Percentiles rank a stretch among this genome's conserved stretches.
phyloP scores from a whole-genome alignment of 1,139 yeast genomes.

The Maudiozyma humilis region DNA sequence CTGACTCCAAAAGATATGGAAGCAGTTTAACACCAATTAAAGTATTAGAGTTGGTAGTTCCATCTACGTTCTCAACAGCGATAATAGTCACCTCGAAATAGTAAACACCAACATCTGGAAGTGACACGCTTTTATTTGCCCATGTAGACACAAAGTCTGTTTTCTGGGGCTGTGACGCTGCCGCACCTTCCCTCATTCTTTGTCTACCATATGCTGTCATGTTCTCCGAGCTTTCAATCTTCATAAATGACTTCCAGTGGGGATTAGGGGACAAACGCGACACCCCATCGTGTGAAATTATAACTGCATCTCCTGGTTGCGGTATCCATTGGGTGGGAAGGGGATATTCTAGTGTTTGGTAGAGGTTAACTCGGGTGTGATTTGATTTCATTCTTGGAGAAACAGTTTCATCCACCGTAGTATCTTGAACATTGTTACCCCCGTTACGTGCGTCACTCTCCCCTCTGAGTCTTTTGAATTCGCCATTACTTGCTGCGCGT shows the following conservation, averaged over 20 bases:
- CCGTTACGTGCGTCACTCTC: too few species aligned
- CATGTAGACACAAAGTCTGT: conserved; percentile 35
- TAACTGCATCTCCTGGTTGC: conserved; percentile 27
- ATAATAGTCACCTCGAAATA: conserved; percentile 47
- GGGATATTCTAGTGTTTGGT: conserved; percentile 26
- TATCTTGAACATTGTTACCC: background rate
- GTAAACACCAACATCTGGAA: conserved; percentile 41
- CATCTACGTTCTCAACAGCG: conserved; percentile 31
- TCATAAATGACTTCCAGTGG: conserved; percentile 28
- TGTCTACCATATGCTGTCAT: conserved; percentile 11
- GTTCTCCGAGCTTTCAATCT: conserved; percentile 13
- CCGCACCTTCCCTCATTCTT: conserved; percentile 17
- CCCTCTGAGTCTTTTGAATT: too few species aligned
- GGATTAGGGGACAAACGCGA: conserved; percentile 25
- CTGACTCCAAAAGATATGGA: conserved; percentile 6
- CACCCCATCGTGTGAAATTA: conserved; percentile 29
- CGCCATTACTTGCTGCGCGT: too few species aligned
- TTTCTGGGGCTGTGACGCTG: conserved; percentile 15
- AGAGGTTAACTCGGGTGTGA: conserved; percentile 17
- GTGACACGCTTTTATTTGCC: conserved; percentile 38
- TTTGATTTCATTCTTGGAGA: conserved; percentile 14
- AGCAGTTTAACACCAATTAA: conserved; percentile 36
- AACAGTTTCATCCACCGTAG: background rate
- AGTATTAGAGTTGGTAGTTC: conserved; percentile 35
- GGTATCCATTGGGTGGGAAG: conserved; percentile 35